Base-by-base conservation (phyloP, 371 early-diverging fungal genomes). In the Amoeboaphelidium protococcarum region DNA sequence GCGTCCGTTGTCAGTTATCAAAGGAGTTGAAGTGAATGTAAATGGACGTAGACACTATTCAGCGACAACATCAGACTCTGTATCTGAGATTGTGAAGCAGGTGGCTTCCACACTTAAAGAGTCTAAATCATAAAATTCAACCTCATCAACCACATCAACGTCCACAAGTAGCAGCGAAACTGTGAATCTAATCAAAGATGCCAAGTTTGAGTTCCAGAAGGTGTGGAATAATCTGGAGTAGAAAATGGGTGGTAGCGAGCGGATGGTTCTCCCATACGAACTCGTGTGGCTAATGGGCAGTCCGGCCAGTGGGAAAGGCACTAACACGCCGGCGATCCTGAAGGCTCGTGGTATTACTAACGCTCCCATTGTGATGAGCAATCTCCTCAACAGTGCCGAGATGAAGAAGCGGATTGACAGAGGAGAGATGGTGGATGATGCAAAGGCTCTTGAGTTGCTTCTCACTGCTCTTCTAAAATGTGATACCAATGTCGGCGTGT, bases 251-350 rank as follows among this genome's bases (percentile, higher is more conserved):
- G 74, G 74, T 16, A 52, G 64, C 23, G 68, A 67, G 23, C 69
- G 73, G 44, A 65, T 74, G 50, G 64, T 63, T 43, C 57, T 74
- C 21, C 74, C 74, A 26, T 62, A 68, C 25, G 74, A 74, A 47
- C 69, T 74, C 48, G 72, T 73, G 24, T 74, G 71, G 55, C 54
- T 74, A 27, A 74, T 74, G 74, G 74, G 74, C n/a, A 72, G 73
- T 13, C 74, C 74, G 23, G 74, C 70, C 53, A 69, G 71, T 3
- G 73, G 73, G 25, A 73, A 73, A 55, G 76, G 76, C 3, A 74
- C 76, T 0, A 70, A 74, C 46, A 74, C 76, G 21, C 67, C 71
- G 23, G 69, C 73, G 1, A 71, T 76, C 27, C 48, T 76, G 12
- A 59, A 62, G 16, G 65, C 74, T 23, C 62, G 74, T 41, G 72